These are phyloP conservation scores for Eucalyptus pauciflora DNA, from an alignment of 345 rosid species.

Conservation along the genomic window DNA sequence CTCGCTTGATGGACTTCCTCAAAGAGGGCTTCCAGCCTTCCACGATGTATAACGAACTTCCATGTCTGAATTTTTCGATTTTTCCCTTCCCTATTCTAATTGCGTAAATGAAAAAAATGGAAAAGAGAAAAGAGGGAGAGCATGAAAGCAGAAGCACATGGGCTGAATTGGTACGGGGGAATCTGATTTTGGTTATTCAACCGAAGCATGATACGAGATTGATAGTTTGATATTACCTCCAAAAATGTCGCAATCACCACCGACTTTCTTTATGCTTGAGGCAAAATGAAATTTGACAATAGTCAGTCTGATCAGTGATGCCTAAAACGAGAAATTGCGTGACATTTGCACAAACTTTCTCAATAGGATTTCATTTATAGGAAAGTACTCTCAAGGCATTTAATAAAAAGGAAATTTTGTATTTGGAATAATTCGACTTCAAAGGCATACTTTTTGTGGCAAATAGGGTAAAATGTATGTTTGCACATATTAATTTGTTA, in stretches of 20 bases:
- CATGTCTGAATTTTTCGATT: not conserved
- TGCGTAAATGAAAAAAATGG: not conserved
- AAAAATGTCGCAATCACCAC: not conserved
- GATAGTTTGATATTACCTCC: not conserved
- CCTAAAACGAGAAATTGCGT: not conserved
- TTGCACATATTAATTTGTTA: no score
- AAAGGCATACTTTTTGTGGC: no score
- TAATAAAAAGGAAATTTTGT: not conserved
- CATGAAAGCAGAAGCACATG: not conserved
- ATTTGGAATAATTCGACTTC: not conserved
- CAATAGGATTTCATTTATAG: not conserved
- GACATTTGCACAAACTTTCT: not conserved
- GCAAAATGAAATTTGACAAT: not conserved
- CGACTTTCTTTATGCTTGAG: not conserved
- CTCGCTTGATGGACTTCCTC: not conserved
- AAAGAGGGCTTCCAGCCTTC: not conserved
- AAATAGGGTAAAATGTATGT: no score
- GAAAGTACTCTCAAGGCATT: not conserved
- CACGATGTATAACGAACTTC: not conserved
- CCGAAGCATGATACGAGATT: not conserved
- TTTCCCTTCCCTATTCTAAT: not conserved
- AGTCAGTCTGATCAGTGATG: rapidly evolving
- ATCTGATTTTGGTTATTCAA: not conserved
- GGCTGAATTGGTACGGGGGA: not conserved
- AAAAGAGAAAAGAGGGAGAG: not conserved